These are phyloP conservation scores for Rhodotorula diobovata DNA, from an alignment of 768 basidiomycete species.

Conservation along the genomic window DNA sequence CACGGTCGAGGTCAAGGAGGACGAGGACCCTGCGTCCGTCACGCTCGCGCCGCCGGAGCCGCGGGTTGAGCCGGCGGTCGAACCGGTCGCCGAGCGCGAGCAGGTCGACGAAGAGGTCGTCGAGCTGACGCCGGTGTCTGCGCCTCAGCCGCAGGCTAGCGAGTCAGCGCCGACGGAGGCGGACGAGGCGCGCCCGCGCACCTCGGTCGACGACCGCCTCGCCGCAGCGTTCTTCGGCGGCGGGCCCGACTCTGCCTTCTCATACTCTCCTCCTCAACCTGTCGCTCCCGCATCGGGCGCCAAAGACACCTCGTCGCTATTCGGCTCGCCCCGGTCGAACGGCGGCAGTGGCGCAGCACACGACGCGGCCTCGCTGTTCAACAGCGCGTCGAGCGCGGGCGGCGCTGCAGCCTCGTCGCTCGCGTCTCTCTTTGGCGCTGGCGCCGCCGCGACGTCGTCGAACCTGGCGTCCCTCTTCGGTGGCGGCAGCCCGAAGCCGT, in stretches of 20 bases:
- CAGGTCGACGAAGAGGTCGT: not conserved
- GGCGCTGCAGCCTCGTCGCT: not conserved
- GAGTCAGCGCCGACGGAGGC: not conserved
- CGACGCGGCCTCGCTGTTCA: not conserved
- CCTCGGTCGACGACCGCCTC: conserved; percentile 9
- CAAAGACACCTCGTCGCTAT: not conserved
- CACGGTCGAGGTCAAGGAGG: not conserved
- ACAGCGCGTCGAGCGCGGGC: not conserved
- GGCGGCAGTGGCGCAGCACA: no score
- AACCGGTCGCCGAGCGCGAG: not conserved
- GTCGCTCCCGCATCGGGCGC: not conserved
- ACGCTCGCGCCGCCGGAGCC: not conserved
- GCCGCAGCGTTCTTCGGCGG: conserved; percentile 1
- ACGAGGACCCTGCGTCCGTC: not conserved
- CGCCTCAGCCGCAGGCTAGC: no score
- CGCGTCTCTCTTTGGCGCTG: not conserved
- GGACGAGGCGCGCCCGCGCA: not conserved
- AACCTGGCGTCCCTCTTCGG: not conserved
- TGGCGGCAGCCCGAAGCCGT: no score
- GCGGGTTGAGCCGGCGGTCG: not conserved
- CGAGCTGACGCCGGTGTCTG: no score
- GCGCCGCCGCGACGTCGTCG: not conserved
- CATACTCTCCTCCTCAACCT: not conserved
- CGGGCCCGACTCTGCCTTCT: not conserved
- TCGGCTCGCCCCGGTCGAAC: not conserved